These are phyloP conservation scores for Panicum virgatum DNA, from an alignment of 202 grass and related monocot genomes.

Conservation along the genomic window DNA sequence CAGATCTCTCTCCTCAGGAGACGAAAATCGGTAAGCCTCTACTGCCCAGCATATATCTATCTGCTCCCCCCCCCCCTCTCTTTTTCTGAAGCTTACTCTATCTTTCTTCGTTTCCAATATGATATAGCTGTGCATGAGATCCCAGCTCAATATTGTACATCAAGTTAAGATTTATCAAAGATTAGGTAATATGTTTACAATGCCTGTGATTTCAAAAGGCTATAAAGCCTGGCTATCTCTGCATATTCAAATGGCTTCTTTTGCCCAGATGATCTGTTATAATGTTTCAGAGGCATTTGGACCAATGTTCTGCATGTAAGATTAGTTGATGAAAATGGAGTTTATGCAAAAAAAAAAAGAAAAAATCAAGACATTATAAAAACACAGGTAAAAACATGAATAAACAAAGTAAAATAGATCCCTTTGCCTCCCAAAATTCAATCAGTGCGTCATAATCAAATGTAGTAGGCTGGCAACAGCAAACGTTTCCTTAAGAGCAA, in stretches of 20 bases:
- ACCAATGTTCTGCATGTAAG: neutral
- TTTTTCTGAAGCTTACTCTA: neutral
- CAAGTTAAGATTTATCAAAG: slow-evolving; percentile 2
- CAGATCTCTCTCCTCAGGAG: neutral
- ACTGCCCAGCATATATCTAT: neutral
- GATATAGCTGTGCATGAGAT: neutral
- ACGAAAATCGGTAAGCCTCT: slow-evolving; percentile 5
- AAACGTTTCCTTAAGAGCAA: slow-evolving; percentile 4
- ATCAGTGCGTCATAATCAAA: neutral
- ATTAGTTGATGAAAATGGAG: neutral
- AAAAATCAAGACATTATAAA: neutral
- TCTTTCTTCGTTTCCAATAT: neutral
- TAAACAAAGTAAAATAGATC: neutral
- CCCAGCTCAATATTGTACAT: neutral
- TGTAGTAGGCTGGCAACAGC: neutral
- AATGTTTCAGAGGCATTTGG: neutral
- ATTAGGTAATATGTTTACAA: neutral
- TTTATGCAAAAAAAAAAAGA: neutral
- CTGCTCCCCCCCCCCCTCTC: neutral
- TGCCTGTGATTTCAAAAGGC: slow-evolving; percentile 15
- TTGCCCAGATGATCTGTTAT: neutral
- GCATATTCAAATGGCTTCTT: slow-evolving; percentile 5
- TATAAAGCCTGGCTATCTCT: neutral
- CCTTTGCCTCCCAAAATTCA: neutral
- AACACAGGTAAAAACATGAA: neutral